These are phyloP conservation scores for Aspergillus chevalieri DNA, from an alignment of 2,329 filamentous ascomycete species.

Conservation along the genomic window DNA sequence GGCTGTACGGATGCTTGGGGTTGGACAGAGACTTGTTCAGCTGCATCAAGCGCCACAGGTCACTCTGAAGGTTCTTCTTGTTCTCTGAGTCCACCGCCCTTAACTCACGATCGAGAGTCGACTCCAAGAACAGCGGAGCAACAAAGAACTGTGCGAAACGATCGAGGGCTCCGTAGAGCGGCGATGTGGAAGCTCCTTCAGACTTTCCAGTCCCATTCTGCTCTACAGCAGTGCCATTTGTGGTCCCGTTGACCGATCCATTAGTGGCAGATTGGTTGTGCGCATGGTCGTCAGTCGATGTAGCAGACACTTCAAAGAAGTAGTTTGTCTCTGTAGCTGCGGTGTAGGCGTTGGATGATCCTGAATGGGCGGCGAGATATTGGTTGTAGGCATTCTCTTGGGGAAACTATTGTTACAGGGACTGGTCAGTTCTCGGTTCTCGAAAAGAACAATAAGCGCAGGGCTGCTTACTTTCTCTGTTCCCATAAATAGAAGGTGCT, in stretches of 20 bases:
- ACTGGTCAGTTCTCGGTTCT: slow-evolving; percentile 1
- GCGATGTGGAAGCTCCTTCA: slow-evolving; percentile 37
- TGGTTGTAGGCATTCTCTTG: slow-evolving; percentile 93
- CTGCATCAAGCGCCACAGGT: slow-evolving; percentile 81
- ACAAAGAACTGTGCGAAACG: slow-evolving; percentile 94
- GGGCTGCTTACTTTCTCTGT: slow-evolving; percentile 68
- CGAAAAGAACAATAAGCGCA: neutral
- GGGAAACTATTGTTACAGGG: slow-evolving; percentile 57
- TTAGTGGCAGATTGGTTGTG: slow-evolving; percentile 22
- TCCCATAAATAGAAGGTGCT: slow-evolving; percentile 97
- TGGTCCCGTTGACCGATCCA: slow-evolving; percentile 20
- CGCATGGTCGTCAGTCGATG: slow-evolving; percentile 44
- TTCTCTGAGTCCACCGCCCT: slow-evolving; percentile 91
- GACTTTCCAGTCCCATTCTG: slow-evolving; percentile 9
- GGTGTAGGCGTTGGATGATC: slow-evolving; percentile 92
- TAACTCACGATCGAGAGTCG: slow-evolving; percentile 79
- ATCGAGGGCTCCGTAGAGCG: slow-evolving; percentile 75
- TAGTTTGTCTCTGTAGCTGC: slow-evolving; percentile 92
- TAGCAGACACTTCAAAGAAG: slow-evolving; percentile 90
- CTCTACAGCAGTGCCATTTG: slow-evolving; percentile 13
- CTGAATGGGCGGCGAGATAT: slow-evolving; percentile 84
- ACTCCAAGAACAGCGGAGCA: slow-evolving; percentile 75
- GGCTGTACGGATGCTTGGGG: slow-evolving; percentile 77
- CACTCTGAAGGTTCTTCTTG: slow-evolving; percentile 93
- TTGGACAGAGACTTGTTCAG: slow-evolving; percentile 85